Base-by-base conservation (phyloP, 192 early-diverging fungal genomes). In the Chytriomyces sp. region DNA sequence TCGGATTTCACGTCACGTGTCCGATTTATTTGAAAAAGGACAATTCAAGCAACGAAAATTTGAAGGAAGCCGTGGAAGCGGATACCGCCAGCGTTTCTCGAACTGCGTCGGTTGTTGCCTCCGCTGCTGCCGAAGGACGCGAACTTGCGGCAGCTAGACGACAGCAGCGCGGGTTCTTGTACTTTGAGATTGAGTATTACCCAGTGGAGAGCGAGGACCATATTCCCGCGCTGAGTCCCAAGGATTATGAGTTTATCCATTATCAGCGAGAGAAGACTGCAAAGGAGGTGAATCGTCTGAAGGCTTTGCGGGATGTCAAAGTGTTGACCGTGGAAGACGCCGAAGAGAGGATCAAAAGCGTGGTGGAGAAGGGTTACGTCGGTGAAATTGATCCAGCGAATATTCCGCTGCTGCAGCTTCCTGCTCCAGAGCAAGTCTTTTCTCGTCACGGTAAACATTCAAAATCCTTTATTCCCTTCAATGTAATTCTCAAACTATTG, bases 1-100 rank as follows among this genome's bases (percentile, higher is more conserved):
- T 57, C 53, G 28, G 28, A 35, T 35, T 35, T 35, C 53, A 57
- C 13, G 53, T 57, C 53, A 57, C 53, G 13, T 11, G 13, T 57
- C 85, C 85, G 6, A 57, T 87, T 62, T 87, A 87, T 63, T 68
- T 79, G n/a, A 63, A 72, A 71, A 64, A 48, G 20, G 74, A 26
- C 13, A 76, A 46, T 46, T 20, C 61, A 6, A 47, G 43, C 44
- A 62, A 47, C 7, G 53, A 49, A 61, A 28, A 13, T 20, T 13
- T 68, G 28, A 47, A 47, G 44, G 67, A 20, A 10, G 67, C 26
- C 46, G 26, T 26, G 16, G 62, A 23, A 13, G 62, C 62, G 10
- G 64, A 62, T 28, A 20, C 20, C 48, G 26, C 16, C 1, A 23
- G 18, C 18, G 62, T 23, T 0, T 26, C 62, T 1, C 9, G 26